These are phyloP conservation scores for Suillus discolor DNA, from an alignment of 768 basidiomycete species.

Conservation along the genomic window DNA sequence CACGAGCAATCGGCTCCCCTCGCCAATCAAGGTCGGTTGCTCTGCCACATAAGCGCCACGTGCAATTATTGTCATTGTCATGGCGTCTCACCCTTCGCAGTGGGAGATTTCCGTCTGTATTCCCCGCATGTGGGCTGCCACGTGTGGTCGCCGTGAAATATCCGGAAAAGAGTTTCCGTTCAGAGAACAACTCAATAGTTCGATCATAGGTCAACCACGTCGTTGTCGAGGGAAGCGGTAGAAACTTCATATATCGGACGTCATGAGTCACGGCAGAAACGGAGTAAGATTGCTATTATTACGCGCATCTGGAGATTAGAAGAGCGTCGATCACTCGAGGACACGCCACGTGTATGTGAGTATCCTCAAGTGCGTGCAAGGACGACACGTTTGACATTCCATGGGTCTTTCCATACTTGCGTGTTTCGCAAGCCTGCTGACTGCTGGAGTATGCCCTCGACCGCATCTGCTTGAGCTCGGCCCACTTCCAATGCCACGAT, in stretches of 20 bases:
- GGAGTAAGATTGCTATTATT: conserved; percentile 4
- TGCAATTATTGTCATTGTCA: neutral
- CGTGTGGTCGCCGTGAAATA: neutral
- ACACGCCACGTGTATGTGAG: conserved; percentile 4
- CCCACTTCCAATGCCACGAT: conserved; percentile 82
- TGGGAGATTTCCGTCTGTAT: neutral
- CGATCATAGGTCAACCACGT: neutral
- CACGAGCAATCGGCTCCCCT: neutral
- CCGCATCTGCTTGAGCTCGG: conserved; percentile 64
- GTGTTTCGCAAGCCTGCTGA: conserved; percentile 49
- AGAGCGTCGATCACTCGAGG: neutral
- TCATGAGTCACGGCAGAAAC: neutral
- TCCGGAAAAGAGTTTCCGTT: neutral
- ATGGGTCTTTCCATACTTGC: conserved; percentile 82
- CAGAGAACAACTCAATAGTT: neutral
- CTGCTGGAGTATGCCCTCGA: conserved; percentile 56
- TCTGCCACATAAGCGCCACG: neutral
- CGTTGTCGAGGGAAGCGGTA: neutral
- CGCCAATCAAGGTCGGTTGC: neutral
- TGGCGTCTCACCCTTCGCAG: neutral
- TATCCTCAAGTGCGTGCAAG: conserved; percentile 47
- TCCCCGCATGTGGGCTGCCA: conserved; percentile 3
- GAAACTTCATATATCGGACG: neutral
- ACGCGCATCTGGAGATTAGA: conserved; percentile 5
- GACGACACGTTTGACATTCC: conserved; percentile 74